Evolutionary conservation across 305 asterid genomes (phyloP), one percentile per base, ranked within the genome.

Genomic region (Caryopteris hybrid): DNA sequence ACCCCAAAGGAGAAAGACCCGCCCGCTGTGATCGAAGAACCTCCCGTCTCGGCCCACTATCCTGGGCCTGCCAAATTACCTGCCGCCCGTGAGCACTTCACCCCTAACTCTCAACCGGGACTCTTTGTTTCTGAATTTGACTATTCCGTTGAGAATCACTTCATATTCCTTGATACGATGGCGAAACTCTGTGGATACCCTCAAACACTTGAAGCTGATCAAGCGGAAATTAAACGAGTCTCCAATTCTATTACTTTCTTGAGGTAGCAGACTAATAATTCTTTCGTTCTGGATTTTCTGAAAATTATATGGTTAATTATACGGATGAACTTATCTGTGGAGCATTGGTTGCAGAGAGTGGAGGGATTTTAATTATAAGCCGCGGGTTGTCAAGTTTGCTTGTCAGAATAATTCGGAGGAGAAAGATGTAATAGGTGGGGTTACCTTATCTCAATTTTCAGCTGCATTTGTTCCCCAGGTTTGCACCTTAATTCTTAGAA

Each of bases 401-500:
- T 71, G 73, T 61, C 86, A 83, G 36, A 85, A 63, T 73, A 77
- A 73, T 80, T 67, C 68, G 11, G 69, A 67, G 72, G 88, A 83
- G 64, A 78, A 74, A 62, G 89, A 91, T 73, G 84, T 84, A 13
- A 60, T 75, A 3, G 92, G 85, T 41, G 85, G 64, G 69, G 67
- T 82, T 67, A 82, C 75, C 42, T 78, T 93, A 68, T 84, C 94
- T 47, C 97, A 86, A 50, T 93, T 93, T 80, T 88, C 97, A 62
- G 67, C 99, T 64, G 92, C 90, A 61, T 71, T 81, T 58, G 95
- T 91, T 81, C 95, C 95, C 9, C 78, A 84, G 97, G 99, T 91
- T 47, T 38, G 34, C 21, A 33, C 41, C 8, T 62, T 33, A 29
- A 36, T 38, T 2, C 43, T 60, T 57, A 17, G 8, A 7, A 16